phyloP scores from a whole-genome alignment of 2,329 filamentous ascomycete species.

The Colletotrichum sp. region DNA sequence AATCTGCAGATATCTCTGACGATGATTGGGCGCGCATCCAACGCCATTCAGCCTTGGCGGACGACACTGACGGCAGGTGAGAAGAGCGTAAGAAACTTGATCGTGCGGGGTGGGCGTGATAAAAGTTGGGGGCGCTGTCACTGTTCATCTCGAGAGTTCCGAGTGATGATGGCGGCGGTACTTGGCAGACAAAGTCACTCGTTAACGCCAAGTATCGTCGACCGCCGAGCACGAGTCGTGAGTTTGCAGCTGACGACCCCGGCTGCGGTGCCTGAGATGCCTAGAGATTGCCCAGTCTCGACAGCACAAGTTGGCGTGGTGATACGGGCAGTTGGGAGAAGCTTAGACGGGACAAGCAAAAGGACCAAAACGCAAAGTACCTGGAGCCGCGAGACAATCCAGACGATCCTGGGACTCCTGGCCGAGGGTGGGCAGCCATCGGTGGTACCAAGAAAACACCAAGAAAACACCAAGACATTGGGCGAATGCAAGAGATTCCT shows the following conservation, averaged over 20 bases:
- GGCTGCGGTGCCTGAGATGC: neutral
- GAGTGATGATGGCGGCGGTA: neutral
- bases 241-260: neutral
- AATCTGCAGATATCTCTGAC: neutral
- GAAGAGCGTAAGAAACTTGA: neutral
- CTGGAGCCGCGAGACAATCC: neutral
- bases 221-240: neutral
- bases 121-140: neutral
- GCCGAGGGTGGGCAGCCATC: neutral
- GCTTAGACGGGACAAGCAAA: constrained; percentile 19
- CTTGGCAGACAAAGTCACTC: constrained; percentile 15
- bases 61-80: neutral
- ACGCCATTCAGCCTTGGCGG: constrained; percentile 14
- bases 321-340: constrained; percentile 4
- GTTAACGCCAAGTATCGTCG: constrained; percentile 17
- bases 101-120: neutral
- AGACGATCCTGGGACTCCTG: neutral
- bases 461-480: constrained; percentile 21
- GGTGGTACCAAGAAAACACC: constrained; percentile 21
- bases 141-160: neutral
- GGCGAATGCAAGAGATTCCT: neutral
- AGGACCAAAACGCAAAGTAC: neutral
- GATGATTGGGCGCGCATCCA: neutral
- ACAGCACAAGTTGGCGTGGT: neutral
- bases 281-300: constrained; percentile 6